Evolutionary conservation across 2,329 filamentous ascomycete genomes (phyloP).

Genomic region (Berkeleyomyces rouxiae): DNA sequence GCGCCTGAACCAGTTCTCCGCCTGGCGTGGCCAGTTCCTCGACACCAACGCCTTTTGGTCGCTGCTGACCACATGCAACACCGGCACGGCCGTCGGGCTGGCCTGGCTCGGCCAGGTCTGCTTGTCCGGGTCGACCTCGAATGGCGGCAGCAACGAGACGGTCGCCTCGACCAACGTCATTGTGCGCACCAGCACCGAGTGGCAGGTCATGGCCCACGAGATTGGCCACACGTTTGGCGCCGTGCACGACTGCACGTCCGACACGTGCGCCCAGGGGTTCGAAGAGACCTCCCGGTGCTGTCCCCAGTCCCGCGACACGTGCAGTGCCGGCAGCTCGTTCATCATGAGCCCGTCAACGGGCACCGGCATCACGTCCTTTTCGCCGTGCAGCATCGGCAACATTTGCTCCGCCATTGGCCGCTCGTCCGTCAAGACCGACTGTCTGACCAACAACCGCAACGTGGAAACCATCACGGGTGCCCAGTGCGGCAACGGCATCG

Average conservation of each 20-base stretch:
- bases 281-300: slow-evolving; percentile 49
- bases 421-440: slow-evolving; percentile 58
- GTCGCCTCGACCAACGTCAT: slow-evolving; percentile 83
- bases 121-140: slow-evolving; percentile 37
- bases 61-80: slow-evolving; percentile 65
- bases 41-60: slow-evolving; percentile 92
- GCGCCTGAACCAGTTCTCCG: slow-evolving; percentile 73
- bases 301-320: slow-evolving; percentile 49
- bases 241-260: slow-evolving; percentile 71
- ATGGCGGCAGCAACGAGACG: slow-evolving; percentile 43
- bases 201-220: slow-evolving; percentile 94
- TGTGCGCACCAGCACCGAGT: slow-evolving; percentile 64
- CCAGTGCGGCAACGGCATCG: slow-evolving; percentile 92
- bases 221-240: slow-evolving; percentile 89
- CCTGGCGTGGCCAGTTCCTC: slow-evolving; percentile 61
- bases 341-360: slow-evolving; percentile 94
- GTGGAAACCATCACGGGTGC: slow-evolving; percentile 67
- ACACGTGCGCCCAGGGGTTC: slow-evolving; percentile 49
- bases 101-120: slow-evolving; percentile 90
- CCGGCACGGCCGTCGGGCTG: slow-evolving; percentile 70
- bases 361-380: slow-evolving; percentile 59
- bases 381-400: slow-evolving; percentile 78
- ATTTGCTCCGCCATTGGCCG: slow-evolving; percentile 74
- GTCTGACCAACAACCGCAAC: slow-evolving; percentile 71
- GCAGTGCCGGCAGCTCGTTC: slow-evolving; percentile 61